These are phyloP conservation scores for Rhizomucor miehei DNA, from an alignment of 371 early-diverging fungal species.

Conservation along the genomic window DNA sequence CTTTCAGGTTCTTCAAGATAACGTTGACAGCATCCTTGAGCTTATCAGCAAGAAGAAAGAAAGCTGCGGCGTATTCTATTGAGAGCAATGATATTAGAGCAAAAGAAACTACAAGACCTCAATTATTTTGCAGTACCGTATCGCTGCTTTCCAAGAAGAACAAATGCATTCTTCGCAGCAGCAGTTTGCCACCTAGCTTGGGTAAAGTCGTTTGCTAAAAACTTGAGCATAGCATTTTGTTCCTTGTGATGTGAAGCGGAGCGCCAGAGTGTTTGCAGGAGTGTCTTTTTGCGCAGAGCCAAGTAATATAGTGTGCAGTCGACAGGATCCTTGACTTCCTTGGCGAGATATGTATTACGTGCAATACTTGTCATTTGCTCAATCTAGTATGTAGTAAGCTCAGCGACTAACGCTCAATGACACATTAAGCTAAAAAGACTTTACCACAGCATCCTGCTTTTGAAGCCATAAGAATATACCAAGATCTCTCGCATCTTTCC, in stretches of 20 bases:
- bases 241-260: conserved; percentile 82
- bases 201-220: conserved; percentile 88
- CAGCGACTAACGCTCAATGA: neutral
- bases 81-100: neutral
- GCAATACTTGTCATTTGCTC: conserved; percentile 84
- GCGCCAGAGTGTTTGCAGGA: conserved; percentile 90
- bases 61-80: conserved; percentile 92
- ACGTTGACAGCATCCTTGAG: conserved; percentile 89
- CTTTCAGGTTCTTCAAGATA: conserved; percentile 86
- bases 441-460: conserved; percentile 72
- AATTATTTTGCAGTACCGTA: conserved; percentile 59
- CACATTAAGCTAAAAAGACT: neutral
- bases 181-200: conserved; percentile 87
- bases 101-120: neutral
- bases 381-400: conserved; percentile 29
- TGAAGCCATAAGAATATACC: conserved; percentile 88
- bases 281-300: conserved; percentile 80
- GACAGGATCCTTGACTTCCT: conserved; percentile 75
- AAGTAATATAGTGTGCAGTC: conserved; percentile 85
- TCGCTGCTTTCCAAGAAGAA: conserved; percentile 90
- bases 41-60: conserved; percentile 88
- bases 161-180: conserved; percentile 97
- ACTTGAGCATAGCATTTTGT: conserved; percentile 81
- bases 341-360: conserved; percentile 78
- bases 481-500: conserved; percentile 76